A percentile compares a stretch with the other conserved stretches of the same genome.
phyloP scores from a whole-genome alignment of 345 rosid species.

The Trapa bicornis region DNA sequence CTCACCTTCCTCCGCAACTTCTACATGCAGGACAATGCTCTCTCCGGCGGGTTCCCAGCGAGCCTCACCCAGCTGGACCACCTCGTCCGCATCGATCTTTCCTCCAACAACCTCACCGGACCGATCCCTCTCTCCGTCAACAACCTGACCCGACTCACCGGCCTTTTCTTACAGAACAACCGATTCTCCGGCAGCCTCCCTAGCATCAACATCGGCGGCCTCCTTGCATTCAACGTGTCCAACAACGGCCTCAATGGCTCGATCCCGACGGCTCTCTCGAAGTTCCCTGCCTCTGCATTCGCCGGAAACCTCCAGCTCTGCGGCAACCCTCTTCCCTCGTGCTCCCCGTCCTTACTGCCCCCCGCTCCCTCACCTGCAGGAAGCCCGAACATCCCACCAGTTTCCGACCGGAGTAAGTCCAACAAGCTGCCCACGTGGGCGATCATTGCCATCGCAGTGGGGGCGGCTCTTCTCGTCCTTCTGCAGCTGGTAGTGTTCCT shows the following conservation, averaged over 20 bases:
- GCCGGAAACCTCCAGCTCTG: constrained; percentile 69
- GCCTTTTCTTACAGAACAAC: constrained; percentile 52
- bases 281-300: constrained; percentile 42
- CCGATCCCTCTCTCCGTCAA: constrained; percentile 60
- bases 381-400: constrained; percentile 6
- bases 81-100: constrained; percentile 65
- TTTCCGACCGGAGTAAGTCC: constrained; percentile 23
- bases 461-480: constrained; percentile 22
- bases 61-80: constrained; percentile 36
- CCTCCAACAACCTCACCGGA: constrained; percentile 67
- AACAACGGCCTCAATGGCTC: constrained; percentile 77
- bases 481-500: constrained; percentile 38
- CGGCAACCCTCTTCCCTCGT: constrained; percentile 61
- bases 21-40: constrained; percentile 51
- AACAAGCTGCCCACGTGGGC: constrained; percentile 50
- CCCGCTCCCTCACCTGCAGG: constrained; percentile 56
- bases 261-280: constrained; percentile 38
- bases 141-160: constrained; percentile 59
- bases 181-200: constrained; percentile 63
- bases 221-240: constrained; percentile 52
- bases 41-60: constrained; percentile 58
- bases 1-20: constrained; percentile 65
- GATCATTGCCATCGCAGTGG: constrained; percentile 55
- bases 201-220: constrained; percentile 20
- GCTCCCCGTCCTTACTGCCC: constrained; percentile 64